Base-by-base conservation (phyloP, 176 grass and related monocot genomes). In the Carex parvula region DNA sequence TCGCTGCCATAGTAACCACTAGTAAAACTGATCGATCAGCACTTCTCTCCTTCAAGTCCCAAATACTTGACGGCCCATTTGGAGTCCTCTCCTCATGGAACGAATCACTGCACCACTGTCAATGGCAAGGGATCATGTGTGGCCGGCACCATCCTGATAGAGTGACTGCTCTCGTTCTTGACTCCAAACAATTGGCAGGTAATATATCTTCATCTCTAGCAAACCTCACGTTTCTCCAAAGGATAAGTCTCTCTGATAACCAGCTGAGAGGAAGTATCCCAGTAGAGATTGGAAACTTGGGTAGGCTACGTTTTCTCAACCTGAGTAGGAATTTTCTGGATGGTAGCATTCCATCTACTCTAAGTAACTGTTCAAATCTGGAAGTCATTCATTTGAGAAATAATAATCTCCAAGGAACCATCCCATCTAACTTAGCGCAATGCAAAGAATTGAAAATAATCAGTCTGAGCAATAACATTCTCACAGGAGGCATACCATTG, bases 181-280 rank as follows among this genome's bases (percentile, higher is more conserved):
- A 61, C 15, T 85, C 90, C 17, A 72, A 72, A 13, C 39, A 44
- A 2, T 74, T 74, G 9, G 24, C 70, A 74, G 70, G 70, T 74
- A 26, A 52, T 24, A 22, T 74, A 74, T 74, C 70, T 52, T 44
- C 70, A 18, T 74, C 18, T 1, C 13, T 74, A 13, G n/a, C 71
- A 59, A 92, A 89, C 44, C 87, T 89, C 78, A 85, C 90, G 41
- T 92, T 87, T 42, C 90, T 89, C 16, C 22, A 60, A 30, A 64
- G 21, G 44, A 54, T 92, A 22, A 70, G 3, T 35, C 84, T 89
- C 50, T 39, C 79, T 18, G 33, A 86, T 71, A 86, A 89, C 79
- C 54, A 35, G 0, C 57, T 90, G 18, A 54, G 29, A 0, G 85
- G 85, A 57, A 21, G 3, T 29, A 81, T 90, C 13, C 85, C 66